phyloP scores from a whole-genome alignment of 2,329 filamentous ascomycete genomes.

The Cladosporium sp. region DNA sequence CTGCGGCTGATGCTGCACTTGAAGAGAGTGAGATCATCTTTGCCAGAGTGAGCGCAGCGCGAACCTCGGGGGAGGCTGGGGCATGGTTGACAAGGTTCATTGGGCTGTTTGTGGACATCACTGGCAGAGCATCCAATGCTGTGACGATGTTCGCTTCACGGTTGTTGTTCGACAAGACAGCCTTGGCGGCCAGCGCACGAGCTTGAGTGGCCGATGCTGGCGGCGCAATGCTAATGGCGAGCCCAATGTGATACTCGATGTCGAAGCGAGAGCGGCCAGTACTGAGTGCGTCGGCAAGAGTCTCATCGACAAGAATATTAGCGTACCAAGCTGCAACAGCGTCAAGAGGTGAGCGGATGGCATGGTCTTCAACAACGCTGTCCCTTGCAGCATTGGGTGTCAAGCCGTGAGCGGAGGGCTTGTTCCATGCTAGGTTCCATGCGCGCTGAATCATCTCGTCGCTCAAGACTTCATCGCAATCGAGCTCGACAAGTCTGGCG shows the following conservation, averaged over 20 bases:
- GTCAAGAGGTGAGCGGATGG: slow-evolving; percentile 82
- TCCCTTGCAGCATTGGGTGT: slow-evolving; percentile 70
- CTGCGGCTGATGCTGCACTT: slow-evolving; percentile 21
- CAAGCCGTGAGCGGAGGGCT: slow-evolving; percentile 65
- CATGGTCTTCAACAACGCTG: slow-evolving; percentile 76
- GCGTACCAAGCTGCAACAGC: slow-evolving; percentile 92
- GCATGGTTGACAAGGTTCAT: slow-evolving; percentile 50
- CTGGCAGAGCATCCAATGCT: slow-evolving; percentile 51
- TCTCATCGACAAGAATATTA: slow-evolving; percentile 65
- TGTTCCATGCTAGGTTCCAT: slow-evolving; percentile 86
- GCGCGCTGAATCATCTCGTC: slow-evolving; percentile 76
- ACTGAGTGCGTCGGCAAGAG: slow-evolving; percentile 56
- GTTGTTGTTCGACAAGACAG: slow-evolving; percentile 53
- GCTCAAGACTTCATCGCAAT: slow-evolving; percentile 78
- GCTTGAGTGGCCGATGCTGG: slow-evolving; percentile 68
- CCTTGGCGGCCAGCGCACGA: slow-evolving; percentile 55
- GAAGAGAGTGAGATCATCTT: slow-evolving; percentile 51
- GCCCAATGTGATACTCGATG: slow-evolving; percentile 52
- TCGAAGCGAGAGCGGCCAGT: slow-evolving; percentile 40
- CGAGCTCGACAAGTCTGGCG: slow-evolving; percentile 67
- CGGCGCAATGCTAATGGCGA: slow-evolving; percentile 71
- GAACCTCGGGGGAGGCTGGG: slow-evolving; percentile 54
- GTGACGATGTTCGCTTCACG: slow-evolving; percentile 49
- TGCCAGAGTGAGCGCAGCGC: slow-evolving; percentile 55
- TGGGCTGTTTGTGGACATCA: slow-evolving; percentile 27